These are phyloP conservation scores for Corynespora cassiicola DNA, from an alignment of 2,329 filamentous ascomycete genomes.

Conservation along the genomic window DNA sequence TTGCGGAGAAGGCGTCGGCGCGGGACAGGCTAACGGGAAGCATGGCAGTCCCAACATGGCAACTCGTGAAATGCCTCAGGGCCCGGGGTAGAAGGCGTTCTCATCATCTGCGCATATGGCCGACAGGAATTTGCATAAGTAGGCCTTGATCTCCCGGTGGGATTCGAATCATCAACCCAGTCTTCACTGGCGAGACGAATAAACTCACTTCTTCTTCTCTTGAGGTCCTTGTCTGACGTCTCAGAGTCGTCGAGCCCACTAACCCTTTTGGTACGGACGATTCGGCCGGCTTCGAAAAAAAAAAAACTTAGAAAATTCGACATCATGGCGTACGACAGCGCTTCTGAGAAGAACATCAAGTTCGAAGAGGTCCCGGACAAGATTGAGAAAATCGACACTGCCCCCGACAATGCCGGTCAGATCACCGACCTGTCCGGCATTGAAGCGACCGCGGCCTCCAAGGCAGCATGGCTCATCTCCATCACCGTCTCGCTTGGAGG, in stretches of 20 bases:
- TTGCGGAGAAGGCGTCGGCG: slow-evolving; percentile 6
- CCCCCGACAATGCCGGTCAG: slow-evolving; percentile 19
- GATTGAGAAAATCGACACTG: slow-evolving; percentile 29
- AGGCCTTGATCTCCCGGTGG: slow-evolving; percentile 5
- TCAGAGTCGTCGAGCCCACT: too few relatives aligned
- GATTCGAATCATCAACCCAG: slow-evolving; percentile 2
- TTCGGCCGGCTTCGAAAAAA: too few relatives aligned
- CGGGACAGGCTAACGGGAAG: too few relatives aligned
- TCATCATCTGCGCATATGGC: not conserved
- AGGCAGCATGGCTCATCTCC: slow-evolving; percentile 35
- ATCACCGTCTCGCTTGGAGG: slow-evolving; percentile 36
- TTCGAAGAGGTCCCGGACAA: slow-evolving; percentile 17
- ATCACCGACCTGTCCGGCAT: slow-evolving; percentile 31
- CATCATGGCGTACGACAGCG: slow-evolving; percentile 13
- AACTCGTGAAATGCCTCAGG: slow-evolving; percentile 1
- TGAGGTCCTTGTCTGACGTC: too few relatives aligned
- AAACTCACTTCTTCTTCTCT: not conserved
- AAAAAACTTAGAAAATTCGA: slow-evolving; percentile 1
- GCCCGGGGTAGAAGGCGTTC: not conserved
- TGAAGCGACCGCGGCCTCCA: slow-evolving; percentile 33
- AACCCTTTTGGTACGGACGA: too few relatives aligned
- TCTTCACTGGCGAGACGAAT: slow-evolving; percentile 5
- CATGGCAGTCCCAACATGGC: slow-evolving; percentile 9
- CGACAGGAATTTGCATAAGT: slow-evolving; percentile 4
- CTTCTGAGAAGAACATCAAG: slow-evolving; percentile 23